Percentiles rank a stretch among this genome's conserved stretches.
Evolutionary conservation across 73 alveolate species (phyloP).

Genomic region (Durusdinium trenchii): DNA sequence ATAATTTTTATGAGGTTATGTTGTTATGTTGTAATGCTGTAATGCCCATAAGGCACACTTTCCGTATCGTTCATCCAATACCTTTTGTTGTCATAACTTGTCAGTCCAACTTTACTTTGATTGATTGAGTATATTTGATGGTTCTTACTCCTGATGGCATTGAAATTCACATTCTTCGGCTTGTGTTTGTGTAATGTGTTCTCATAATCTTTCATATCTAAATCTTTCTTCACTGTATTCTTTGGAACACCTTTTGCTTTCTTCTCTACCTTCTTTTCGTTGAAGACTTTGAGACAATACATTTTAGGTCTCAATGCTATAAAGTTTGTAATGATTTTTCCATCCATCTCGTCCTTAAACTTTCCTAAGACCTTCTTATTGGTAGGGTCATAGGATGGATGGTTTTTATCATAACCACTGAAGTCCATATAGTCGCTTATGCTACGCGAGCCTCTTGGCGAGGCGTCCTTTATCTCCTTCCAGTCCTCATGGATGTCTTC

Average conservation of each 20-base stretch:
- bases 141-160: conserved; percentile 20
- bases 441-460: too few relatives aligned
- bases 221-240: not conserved
- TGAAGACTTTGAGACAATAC: not conserved
- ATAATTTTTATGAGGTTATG: not conserved
- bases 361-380: conserved; percentile 25
- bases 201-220: not conserved
- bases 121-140: not conserved
- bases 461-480: not conserved
- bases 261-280: not conserved
- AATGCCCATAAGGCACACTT: not conserved
- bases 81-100: not conserved
- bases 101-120: not conserved
- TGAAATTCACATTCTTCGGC: not conserved
- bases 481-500: not conserved
- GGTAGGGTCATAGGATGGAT: not conserved
- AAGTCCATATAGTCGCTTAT: conserved; percentile 9
- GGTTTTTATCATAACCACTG: not conserved
- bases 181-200: not conserved
- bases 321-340: not conserved
- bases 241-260: conserved; percentile 1
- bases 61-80: not conserved
- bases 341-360: not conserved
- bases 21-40: not conserved
- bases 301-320: not conserved